Conservation (phyloP, 495 filamentous ascomycete genomes). For the Astrothelium macrocarpum region DNA sequence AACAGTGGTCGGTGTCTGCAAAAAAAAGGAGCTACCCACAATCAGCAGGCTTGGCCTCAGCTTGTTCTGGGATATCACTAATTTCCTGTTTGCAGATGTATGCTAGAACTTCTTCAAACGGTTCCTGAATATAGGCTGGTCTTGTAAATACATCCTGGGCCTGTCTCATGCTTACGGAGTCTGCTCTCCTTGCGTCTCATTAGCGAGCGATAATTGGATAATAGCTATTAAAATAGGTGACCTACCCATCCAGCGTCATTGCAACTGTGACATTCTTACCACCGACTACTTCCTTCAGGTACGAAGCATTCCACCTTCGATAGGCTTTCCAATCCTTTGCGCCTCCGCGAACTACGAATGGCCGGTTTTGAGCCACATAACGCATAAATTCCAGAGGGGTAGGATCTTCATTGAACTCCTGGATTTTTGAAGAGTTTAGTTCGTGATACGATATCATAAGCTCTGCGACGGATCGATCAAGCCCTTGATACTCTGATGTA, state of each 20-base stretch:
- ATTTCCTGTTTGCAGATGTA: constrained; percentile 20
- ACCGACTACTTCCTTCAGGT: constrained; percentile 43
- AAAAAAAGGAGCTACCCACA: not conserved
- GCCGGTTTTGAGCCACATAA: constrained; percentile 55
- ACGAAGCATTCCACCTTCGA: constrained; percentile 47
- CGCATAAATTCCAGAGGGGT: constrained; percentile 65
- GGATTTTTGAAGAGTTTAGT: constrained; percentile 48
- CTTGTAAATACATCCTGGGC: constrained; percentile 41
- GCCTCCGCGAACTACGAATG: constrained; percentile 55
- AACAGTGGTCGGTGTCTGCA: no score
- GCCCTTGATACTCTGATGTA: not conserved
- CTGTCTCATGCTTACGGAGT: constrained; percentile 42
- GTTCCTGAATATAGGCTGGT: constrained; percentile 31
- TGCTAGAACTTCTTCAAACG: constrained; percentile 31
- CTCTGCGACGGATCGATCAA: constrained; percentile 34
- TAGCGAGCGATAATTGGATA: not conserved
- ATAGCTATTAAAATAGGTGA: no score
- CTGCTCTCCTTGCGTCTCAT: constrained; percentile 43
- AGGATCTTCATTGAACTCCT: constrained; percentile 50
- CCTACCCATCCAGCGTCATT: constrained; percentile 56
- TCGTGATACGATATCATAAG: constrained; percentile 58
- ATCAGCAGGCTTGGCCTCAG: not conserved
- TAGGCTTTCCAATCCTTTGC: constrained; percentile 50
- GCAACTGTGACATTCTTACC: constrained; percentile 54
- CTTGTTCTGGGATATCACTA: constrained; percentile 2